Evolutionary conservation across 805 yeast genomes (phyloP).

Genomic region (Starmerella floricola): DNA sequence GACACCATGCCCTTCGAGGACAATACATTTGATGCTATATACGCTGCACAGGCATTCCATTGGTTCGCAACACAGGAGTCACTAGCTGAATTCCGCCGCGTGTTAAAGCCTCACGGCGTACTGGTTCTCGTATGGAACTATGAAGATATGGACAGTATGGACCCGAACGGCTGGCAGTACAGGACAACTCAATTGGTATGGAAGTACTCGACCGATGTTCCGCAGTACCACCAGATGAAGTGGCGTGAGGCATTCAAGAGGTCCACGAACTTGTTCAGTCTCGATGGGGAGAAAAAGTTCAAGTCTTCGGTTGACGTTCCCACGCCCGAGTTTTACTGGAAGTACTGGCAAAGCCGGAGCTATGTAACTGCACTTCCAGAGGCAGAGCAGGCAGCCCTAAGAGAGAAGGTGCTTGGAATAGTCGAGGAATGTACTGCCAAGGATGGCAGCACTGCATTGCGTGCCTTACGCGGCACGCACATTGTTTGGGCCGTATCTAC

Average conservation of each 20-base stretch:
- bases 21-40: slow-evolving; percentile 37
- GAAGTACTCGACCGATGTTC: slow-evolving; percentile 36
- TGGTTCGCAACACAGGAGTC: slow-evolving; percentile 48
- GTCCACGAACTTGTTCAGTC: slow-evolving; percentile 29
- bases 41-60: slow-evolving; percentile 52
- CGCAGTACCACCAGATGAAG: slow-evolving; percentile 41
- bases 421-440: slow-evolving; percentile 11
- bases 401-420: slow-evolving; percentile 22
- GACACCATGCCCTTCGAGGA: slow-evolving; percentile 38
- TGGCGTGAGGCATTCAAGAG: slow-evolving; percentile 36
- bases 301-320: slow-evolving; percentile 19
- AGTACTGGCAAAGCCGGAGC: slow-evolving; percentile 44
- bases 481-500: slow-evolving; percentile 20
- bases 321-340: slow-evolving; percentile 31
- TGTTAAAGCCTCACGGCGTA: slow-evolving; percentile 39
- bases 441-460: slow-evolving; percentile 10
- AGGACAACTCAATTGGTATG: slow-evolving; percentile 30
- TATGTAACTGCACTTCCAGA: slow-evolving; percentile 39
- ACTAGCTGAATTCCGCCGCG: slow-evolving; percentile 39
- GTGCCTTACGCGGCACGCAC: slow-evolving; percentile 23
- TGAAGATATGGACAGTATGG: slow-evolving; percentile 30
- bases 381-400: slow-evolving; percentile 29
- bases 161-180: slow-evolving; percentile 32
- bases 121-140: slow-evolving; percentile 51
- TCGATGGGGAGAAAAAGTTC: slow-evolving; percentile 30